Base-by-base conservation (phyloP, 371 early-diverging fungal genomes). In the Actinomortierella ambigua region DNA sequence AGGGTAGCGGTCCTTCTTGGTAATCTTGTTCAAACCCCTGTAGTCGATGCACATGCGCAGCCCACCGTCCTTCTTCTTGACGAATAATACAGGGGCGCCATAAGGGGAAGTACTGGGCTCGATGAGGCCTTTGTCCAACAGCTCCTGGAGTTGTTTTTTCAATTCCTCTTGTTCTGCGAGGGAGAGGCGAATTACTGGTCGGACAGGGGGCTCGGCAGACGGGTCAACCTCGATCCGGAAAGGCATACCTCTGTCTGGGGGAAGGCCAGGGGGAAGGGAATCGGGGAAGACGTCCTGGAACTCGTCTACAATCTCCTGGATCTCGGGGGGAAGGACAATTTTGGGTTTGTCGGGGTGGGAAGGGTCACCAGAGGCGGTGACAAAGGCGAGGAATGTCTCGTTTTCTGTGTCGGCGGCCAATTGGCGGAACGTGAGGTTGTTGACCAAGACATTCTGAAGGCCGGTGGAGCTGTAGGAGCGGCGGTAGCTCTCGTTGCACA, bases 151-250 rank as follows among this genome's bases (percentile, higher is more conserved):
- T 22, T 48, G 48, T 15, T 8, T 1, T 24, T 24, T 9, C 3
- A 48, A 22, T 8, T 48, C 48, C 18, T 77, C 65, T 4, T 66
- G 40, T 27, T 79, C 66, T 0, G 52, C 42, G 5, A 69, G 68
- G 2, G 63, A 67, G 46, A 76, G 62, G 1, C 59, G 63, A 26
- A 62, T 69, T 0, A 68, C 68, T 20, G 68, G 63, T 3, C 63
- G 27, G 1, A 51, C 57, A 0, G 69, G 52, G 6, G 79, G 79
- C 17, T 61, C 50, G 1, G 68, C 65, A 18, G 40, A 40, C 0
- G 61, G 61, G 17, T 67, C 69, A 9, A 59, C 66, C 11, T 63
- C 49, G 26, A 76, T 79, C 0, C 55, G 51, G 60, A 68, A 57
- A 1, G 46, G n/a, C 1, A 58, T 34, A 0, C 57, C 55, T 15